Base-by-base conservation (phyloP, 2,329 filamentous ascomycete genomes). In the Apiospora saccharicola region DNA sequence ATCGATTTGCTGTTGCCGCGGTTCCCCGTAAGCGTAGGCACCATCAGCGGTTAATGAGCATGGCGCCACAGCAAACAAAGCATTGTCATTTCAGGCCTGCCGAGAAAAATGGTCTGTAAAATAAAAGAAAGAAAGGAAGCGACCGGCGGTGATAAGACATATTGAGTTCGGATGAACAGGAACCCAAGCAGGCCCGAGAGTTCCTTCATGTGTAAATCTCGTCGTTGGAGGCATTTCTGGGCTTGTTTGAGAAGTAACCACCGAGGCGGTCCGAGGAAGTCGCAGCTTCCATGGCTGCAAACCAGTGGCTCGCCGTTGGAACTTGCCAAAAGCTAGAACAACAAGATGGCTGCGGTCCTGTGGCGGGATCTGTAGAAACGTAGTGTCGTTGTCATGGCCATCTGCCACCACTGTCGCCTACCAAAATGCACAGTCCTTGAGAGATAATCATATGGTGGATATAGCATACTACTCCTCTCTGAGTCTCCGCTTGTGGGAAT, bases 51-150 rank as follows among this genome's bases (percentile, higher is more conserved):
- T 24, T 41, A 41, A 64, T 64, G 57, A 41, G 34, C 34, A 41
- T 64, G 19, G 34, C 57, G 57, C 57, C 57, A 64, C 57, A 64
- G 19, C 19, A 41, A 64, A 64, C 57, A 64, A 41, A 64, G 57
- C 57, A 64, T 41, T 64, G 57, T 64, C 19, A 64, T 41, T 64
- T 64, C 57, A 64, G 57, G 57, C 8, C 57, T 24, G 34, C 57
- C 57, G 34, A 41, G 57, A 14, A n/a, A 5, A n/a, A n/a, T 4
- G 46, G 46, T n/a, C 12, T 7, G 34, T 22, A 41, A 41, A 41
- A 61, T 16, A 37, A 37, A 64, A 19, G 26, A 30, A 30, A 30
- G 26, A 2, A n/a, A n/a, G 26, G 19, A n/a, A 41, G 57, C 22
- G 34, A 34, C 53, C 4, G 57, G 34, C 57, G 57, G 22, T 22